These are phyloP conservation scores for Nemania serpens DNA, from an alignment of 2,329 filamentous ascomycete species.

Conservation along the genomic window DNA sequence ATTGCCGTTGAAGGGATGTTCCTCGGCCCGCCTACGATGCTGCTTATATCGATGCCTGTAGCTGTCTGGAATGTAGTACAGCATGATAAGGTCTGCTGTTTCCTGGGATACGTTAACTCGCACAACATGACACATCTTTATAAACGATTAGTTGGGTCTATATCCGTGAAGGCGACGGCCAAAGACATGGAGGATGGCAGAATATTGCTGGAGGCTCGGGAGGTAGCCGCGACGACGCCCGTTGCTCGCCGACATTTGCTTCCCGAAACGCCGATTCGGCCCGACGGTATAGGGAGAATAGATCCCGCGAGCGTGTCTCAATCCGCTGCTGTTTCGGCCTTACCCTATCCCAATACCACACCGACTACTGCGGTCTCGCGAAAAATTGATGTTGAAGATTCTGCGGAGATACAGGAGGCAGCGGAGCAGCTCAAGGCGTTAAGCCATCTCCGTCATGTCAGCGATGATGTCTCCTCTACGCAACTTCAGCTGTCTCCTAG, in stretches of 20 bases:
- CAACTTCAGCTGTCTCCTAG: constrained; percentile 33
- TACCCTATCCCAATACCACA: constrained; percentile 35
- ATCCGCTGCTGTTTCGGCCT: constrained; percentile 30
- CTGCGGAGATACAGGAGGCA: constrained; percentile 71
- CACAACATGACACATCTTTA: constrained; percentile 71
- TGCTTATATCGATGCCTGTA: constrained; percentile 68
- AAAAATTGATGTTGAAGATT: constrained; percentile 62
- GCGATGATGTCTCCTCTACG: constrained; percentile 48
- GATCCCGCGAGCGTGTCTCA: constrained; percentile 37
- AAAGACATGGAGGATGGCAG: constrained; percentile 63
- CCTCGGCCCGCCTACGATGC: constrained; percentile 67
- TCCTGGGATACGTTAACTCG: constrained; percentile 67
- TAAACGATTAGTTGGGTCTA: constrained; percentile 58
- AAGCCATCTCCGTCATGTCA: constrained; percentile 64
- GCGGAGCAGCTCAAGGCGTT: constrained; percentile 69
- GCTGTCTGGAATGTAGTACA: constrained; percentile 67
- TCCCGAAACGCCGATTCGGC: constrained; percentile 41
- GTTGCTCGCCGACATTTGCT: constrained; percentile 38
- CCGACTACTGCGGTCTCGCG: constrained; percentile 41
- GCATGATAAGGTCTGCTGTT: constrained; percentile 69
- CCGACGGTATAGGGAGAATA: constrained; percentile 33
- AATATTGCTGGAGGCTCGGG: constrained; percentile 59
- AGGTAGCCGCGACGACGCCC: constrained; percentile 48
- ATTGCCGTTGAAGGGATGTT: constrained; percentile 72
- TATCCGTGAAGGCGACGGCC: constrained; percentile 51